A percentile compares a stretch with the other conserved stretches of the same genome.
Evolutionary conservation across 108 stramenopile genomes (phyloP).

Genomic region (Cyclotella kingstonii): DNA sequence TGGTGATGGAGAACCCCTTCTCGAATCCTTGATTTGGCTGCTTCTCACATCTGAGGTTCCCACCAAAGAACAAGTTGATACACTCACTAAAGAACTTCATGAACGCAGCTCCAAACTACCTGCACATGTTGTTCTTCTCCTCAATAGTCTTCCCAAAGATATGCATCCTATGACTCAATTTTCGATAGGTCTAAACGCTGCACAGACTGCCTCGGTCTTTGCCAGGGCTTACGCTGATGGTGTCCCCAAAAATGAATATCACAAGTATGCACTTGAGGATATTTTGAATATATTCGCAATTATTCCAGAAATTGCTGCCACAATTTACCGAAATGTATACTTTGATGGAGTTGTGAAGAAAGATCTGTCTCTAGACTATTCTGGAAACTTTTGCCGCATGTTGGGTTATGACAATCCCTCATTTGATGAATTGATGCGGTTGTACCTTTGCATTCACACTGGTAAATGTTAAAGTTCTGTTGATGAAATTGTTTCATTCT

Average conservation of each 20-base stretch:
- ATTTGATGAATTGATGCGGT: conserved; percentile 99
- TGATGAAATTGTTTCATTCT: too few species aligned
- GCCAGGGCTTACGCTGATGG: conserved; percentile 94
- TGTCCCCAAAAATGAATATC: conserved; percentile 91
- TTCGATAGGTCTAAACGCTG: conserved; percentile 85
- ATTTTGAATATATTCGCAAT: conserved; percentile 93
- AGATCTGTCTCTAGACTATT: conserved; percentile 94
- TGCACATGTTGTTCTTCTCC: conserved; percentile 86
- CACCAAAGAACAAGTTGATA: conserved; percentile 94
- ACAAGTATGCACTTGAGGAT: conserved; percentile 93
- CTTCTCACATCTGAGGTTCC: conserved; percentile 96
- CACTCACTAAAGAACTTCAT: conserved; percentile 93
- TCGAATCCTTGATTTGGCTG: conserved; percentile 96
- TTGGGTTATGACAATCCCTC: conserved; percentile 90
- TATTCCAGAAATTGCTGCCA: conserved; percentile 96
- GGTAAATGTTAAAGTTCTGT: too few species aligned
- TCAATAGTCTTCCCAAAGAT: conserved; percentile 92
- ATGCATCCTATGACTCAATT: conserved; percentile 99
- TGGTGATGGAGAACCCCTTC: conserved; percentile 95
- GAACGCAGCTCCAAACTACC: conserved; percentile 84
- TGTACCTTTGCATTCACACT: conserved; percentile 99
- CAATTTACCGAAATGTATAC: conserved; percentile 96
- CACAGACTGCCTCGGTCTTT: conserved; percentile 93
- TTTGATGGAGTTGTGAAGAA: conserved; percentile 91
- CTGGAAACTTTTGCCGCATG: conserved; percentile 99